Base-by-base conservation (phyloP, 2,329 filamentous ascomycete genomes). In the Cladorrhinum sp. region DNA sequence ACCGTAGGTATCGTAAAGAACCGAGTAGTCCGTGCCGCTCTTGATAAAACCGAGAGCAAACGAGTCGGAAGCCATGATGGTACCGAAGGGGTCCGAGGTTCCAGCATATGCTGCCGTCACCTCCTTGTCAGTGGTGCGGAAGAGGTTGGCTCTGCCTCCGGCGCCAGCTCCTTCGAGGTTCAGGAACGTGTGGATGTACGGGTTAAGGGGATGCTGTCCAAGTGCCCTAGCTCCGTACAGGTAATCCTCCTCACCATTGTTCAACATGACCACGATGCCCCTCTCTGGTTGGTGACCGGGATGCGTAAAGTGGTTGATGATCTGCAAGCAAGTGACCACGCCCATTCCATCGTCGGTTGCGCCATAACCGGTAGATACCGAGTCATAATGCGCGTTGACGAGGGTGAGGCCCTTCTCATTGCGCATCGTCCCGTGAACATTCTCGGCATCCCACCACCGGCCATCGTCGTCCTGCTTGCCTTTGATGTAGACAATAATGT, bases 121-220 rank as follows among this genome's bases (percentile, higher is more conserved):
- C 74, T 97, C 89, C 2, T 88, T 85, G 73, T 98, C 95, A 0
- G 93, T 93, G 56, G 88, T 89, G 61, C 95, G 85, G 76, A 99
- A 98, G 2, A 98, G 79, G 10, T 89, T 89, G 2, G 93, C 93
- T 61, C 92, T 84, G 0, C 93, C 93, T 10, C 95, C 95, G 12
- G 93, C 93, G 54, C 93, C 95, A 45, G 93, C 93, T 12, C 95
- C 95, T 75, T 99, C 95, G 16, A 99, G 84, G 68, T 99, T 99
- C 66, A 98, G 79, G 71, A 99, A 98, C 0, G 91, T 92, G 70
- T 93, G 90, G 9, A 91, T 84, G 59, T 96, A 90, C 56, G 85
- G 85, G 10, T 91, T 86, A 64, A 96, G 80, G 0, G 92, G 90
- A 72, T 93, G 92, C 66, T 92, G 86, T 25, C 90, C 87, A 70